Percentiles rank a stretch among this genome's conserved stretches.
Conservation (phyloP, 257 asterid genomes). For the Ophiorrhiza pumila region DNA sequence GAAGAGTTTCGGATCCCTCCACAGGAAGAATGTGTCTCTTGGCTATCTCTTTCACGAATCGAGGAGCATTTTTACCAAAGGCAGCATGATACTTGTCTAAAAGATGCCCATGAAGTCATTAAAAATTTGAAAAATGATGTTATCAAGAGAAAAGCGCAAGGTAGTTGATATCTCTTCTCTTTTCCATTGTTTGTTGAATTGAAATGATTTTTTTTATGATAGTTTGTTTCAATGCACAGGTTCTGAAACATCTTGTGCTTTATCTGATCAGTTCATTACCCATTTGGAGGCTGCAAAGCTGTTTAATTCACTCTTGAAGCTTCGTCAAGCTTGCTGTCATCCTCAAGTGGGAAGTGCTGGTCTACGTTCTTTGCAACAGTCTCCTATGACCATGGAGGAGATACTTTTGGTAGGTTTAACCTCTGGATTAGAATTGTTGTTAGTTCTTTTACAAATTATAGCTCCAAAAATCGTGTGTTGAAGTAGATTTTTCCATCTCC, state of each 20-base stretch:
- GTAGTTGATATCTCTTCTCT: constrained; percentile 30
- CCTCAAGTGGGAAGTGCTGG: constrained; percentile 99
- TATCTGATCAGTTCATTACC: constrained; percentile 57
- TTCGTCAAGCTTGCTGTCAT: constrained; percentile 99
- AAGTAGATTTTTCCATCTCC: neutral
- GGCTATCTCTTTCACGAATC: constrained; percentile 83
- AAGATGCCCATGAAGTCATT: constrained; percentile 84
- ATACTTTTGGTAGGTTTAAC: constrained; percentile 65
- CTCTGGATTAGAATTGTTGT: neutral
- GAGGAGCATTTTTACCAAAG: constrained; percentile 92
- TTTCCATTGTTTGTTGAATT: neutral
- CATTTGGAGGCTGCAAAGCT: constrained; percentile 84
- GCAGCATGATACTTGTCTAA: constrained; percentile 91
- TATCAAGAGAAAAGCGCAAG: constrained; percentile 46
- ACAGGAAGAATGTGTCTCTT: constrained; percentile 83
- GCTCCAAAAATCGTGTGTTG: neutral
- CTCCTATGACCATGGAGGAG: constrained; percentile 99
- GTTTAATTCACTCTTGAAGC: constrained; percentile 91
- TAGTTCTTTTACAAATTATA: neutral
- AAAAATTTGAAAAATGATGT: constrained; percentile 59
- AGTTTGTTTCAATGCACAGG: constrained; percentile 32
- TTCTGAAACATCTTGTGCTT: constrained; percentile 36
- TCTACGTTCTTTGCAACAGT: constrained; percentile 79
- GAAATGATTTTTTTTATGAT: no score
- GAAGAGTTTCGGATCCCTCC: constrained; percentile 87